Conservation (phyloP, 169 alveolate genomes). For the Babesia gibsoni region DNA sequence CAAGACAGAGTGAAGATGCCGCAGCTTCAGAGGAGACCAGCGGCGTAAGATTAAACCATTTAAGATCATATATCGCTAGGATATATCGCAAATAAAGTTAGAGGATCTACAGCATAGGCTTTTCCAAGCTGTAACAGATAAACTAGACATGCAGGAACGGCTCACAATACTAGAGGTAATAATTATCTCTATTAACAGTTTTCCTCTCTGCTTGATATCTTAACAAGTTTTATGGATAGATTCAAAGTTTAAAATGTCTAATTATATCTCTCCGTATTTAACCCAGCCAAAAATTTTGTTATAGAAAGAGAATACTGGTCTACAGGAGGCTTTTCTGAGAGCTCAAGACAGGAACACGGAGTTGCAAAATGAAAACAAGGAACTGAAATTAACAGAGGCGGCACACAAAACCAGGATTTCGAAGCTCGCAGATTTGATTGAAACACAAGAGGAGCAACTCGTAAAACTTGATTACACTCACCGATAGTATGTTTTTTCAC, state of each 20-base stretch:
- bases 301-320: slow-evolving; percentile 29
- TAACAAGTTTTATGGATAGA: too few species aligned
- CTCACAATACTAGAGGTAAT: not conserved
- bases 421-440: slow-evolving; percentile 10
- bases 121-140: slow-evolving; percentile 29
- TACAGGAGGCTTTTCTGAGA: slow-evolving; percentile 4
- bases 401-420: slow-evolving; percentile 39
- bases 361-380: slow-evolving; percentile 24
- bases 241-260: too few species aligned
- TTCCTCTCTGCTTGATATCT: not conserved
- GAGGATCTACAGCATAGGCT: slow-evolving; percentile 16
- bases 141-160: slow-evolving; percentile 18
- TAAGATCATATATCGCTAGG: not conserved
- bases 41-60: not conserved
- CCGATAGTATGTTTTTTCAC: slow-evolving; percentile 32
- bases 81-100: not conserved
- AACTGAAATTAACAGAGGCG: slow-evolving; percentile 4
- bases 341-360: not conserved
- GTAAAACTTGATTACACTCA: slow-evolving; percentile 18
- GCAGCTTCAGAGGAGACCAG: not conserved
- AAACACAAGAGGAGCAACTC: not conserved
- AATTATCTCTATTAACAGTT: too few species aligned
- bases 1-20: too few species aligned
- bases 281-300: not conserved
- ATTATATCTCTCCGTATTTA: too few species aligned